Conservation (phyloP, 2,329 filamentous ascomycete species). For the Colletotrichum godetiae region DNA sequence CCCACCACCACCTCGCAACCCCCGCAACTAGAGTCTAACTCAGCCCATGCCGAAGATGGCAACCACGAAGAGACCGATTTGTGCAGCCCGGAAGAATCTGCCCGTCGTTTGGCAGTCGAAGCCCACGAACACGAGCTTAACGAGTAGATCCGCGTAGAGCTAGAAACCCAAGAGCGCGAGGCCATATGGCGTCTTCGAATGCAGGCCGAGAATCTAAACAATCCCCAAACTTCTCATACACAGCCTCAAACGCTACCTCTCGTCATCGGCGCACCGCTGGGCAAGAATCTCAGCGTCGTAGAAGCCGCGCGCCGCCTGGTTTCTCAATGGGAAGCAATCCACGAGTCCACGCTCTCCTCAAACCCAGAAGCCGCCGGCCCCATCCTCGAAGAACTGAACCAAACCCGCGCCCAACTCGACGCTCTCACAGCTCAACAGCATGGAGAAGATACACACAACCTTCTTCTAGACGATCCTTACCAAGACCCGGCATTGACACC, state of each 20-base stretch:
- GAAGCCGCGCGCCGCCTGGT: slow-evolving; percentile 51
- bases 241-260: slow-evolving; percentile 39
- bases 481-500: background rate
- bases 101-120: background rate
- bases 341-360: slow-evolving; percentile 40
- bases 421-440: background rate
- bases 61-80: background rate
- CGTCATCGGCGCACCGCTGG: slow-evolving; percentile 48
- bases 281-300: slow-evolving; percentile 49
- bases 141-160: slow-evolving; percentile 9
- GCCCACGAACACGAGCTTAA: background rate
- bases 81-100: background rate
- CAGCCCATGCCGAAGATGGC: background rate
- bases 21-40: background rate
- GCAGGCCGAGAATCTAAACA: background rate
- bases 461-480: background rate
- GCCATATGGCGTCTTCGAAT: background rate
- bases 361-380: slow-evolving; percentile 13
- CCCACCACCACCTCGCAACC: background rate
- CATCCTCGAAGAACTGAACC: slow-evolving; percentile 19
- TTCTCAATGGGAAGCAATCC: slow-evolving; percentile 48
- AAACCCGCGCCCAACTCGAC: slow-evolving; percentile 20
- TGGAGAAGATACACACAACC: background rate
- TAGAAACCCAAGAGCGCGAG: slow-evolving; percentile 8
- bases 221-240: background rate